Conservation (phyloP, 1,284 basidiomycete species). For the Paramarasmius palmivorus region DNA sequence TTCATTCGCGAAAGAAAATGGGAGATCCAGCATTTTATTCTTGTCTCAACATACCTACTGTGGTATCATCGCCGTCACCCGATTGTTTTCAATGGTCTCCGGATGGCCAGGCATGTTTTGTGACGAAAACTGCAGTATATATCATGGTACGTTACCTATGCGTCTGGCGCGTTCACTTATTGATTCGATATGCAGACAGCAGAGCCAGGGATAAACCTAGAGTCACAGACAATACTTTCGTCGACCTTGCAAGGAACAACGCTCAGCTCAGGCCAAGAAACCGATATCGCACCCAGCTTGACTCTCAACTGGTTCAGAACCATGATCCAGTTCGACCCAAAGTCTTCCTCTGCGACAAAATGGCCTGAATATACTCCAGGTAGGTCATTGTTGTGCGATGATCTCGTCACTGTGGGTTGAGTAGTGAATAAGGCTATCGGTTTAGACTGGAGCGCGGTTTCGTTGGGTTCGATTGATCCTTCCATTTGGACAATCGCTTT, state of each 20-base stretch:
- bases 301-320: slow-evolving; percentile 67
- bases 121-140: slow-evolving; percentile 63
- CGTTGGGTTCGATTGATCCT: slow-evolving; percentile 69
- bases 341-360: slow-evolving; percentile 34
- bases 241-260: slow-evolving; percentile 17
- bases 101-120: slow-evolving; percentile 69
- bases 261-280: slow-evolving; percentile 18
- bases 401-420: not conserved
- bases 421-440: slow-evolving; percentile 11
- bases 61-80: slow-evolving; percentile 56
- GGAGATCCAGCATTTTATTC: slow-evolving; percentile 29
- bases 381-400: slow-evolving; percentile 24
- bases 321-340: slow-evolving; percentile 53
- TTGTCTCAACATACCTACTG: slow-evolving; percentile 55
- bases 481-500: slow-evolving; percentile 54
- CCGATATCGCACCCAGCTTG: slow-evolving; percentile 26
- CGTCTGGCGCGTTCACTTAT: not conserved
- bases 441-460: slow-evolving; percentile 59
- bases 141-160: slow-evolving; percentile 51
- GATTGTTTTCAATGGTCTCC: slow-evolving; percentile 68
- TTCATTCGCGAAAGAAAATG: too few species aligned
- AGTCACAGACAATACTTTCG: slow-evolving; percentile 44
- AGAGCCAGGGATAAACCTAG: slow-evolving; percentile 65
- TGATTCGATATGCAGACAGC: slow-evolving; percentile 57
- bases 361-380: slow-evolving; percentile 72